Conservation (phyloP, 225 moss, liverwort and hornwort species). For the Lunularia cruciata region DNA sequence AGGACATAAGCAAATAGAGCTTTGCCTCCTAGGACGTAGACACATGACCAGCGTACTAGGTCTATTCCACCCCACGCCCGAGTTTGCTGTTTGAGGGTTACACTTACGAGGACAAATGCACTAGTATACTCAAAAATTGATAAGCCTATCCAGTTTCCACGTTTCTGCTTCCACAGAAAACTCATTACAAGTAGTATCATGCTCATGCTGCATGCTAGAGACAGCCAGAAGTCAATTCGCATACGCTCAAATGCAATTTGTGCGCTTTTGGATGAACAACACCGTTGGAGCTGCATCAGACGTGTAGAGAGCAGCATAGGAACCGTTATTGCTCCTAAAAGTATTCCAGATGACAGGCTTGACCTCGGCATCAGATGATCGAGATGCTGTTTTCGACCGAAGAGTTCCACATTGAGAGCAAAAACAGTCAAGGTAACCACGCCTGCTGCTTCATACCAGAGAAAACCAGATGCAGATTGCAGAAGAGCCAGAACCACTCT, state of each 20-base stretch:
- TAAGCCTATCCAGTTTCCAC: slow-evolving; percentile 31
- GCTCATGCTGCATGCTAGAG: slow-evolving; percentile 57
- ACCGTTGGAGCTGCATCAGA: slow-evolving; percentile 36
- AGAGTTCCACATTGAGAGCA: slow-evolving; percentile 55
- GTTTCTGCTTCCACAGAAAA: slow-evolving; percentile 30
- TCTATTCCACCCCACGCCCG: slow-evolving; percentile 30
- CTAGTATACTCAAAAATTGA: slow-evolving; percentile 25
- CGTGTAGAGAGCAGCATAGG: slow-evolving; percentile 65
- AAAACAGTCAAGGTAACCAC: slow-evolving; percentile 44
- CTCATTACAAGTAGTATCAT: slow-evolving; percentile 50
- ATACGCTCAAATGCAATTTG: slow-evolving; percentile 35
- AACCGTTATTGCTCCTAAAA: slow-evolving; percentile 73
- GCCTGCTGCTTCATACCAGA: slow-evolving; percentile 43
- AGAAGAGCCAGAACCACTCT: slow-evolving; percentile 46
- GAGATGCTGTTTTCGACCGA: slow-evolving; percentile 22
- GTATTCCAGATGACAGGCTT: slow-evolving; percentile 64
- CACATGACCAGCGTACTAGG: slow-evolving; percentile 39
- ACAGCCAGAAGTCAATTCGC: slow-evolving; percentile 70
- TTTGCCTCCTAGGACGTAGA: slow-evolving; percentile 57
- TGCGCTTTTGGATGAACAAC: slow-evolving; percentile 8
- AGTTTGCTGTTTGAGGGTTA: slow-evolving; percentile 37
- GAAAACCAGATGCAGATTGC: slow-evolving; percentile 15
- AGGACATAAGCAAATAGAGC: slow-evolving; percentile 53
- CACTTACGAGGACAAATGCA: slow-evolving; percentile 28
- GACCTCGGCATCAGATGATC: slow-evolving; percentile 51